Percentiles rank a stretch among this genome's conserved stretches.
phyloP scores from a whole-genome alignment of 257 asterid species.

The Cinchona pubescens region DNA sequence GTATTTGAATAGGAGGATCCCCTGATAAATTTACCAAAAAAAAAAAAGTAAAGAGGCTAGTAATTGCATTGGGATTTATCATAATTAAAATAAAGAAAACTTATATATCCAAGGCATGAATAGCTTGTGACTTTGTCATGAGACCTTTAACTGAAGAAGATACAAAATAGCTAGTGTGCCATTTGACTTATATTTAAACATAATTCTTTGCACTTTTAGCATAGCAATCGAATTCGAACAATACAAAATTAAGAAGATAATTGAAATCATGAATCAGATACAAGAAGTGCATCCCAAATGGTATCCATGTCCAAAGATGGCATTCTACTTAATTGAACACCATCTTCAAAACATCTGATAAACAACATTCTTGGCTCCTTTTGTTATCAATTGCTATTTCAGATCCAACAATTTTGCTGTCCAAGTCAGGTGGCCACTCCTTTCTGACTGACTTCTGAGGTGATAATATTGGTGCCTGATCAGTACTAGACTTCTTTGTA shows the following conservation, averaged over 20 bases:
- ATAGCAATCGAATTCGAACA: background rate
- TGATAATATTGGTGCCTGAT: constrained; percentile 8
- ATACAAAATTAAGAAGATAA: background rate
- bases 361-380: constrained; percentile 27
- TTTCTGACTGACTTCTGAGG: constrained; percentile 6
- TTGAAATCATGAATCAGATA: constrained; percentile 57
- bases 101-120: background rate
- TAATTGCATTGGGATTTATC: background rate
- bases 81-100: background rate
- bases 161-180: background rate
- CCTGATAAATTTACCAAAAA: too few species aligned
- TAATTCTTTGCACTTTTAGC: background rate
- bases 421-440: constrained; percentile 23
- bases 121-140: background rate
- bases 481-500: constrained; percentile 18
- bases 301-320: constrained; percentile 87
- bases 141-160: background rate
- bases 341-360: constrained; percentile 40
- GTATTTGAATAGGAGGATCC: too few species aligned
- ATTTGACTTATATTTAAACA: background rate
- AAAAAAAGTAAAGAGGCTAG: background rate
- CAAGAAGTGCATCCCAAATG: constrained; percentile 79
- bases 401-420: constrained; percentile 20
- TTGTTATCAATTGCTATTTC: constrained; percentile 26
- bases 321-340: constrained; percentile 66